phyloP scores from a whole-genome alignment of 768 basidiomycete genomes.

The Russula emetica region DNA sequence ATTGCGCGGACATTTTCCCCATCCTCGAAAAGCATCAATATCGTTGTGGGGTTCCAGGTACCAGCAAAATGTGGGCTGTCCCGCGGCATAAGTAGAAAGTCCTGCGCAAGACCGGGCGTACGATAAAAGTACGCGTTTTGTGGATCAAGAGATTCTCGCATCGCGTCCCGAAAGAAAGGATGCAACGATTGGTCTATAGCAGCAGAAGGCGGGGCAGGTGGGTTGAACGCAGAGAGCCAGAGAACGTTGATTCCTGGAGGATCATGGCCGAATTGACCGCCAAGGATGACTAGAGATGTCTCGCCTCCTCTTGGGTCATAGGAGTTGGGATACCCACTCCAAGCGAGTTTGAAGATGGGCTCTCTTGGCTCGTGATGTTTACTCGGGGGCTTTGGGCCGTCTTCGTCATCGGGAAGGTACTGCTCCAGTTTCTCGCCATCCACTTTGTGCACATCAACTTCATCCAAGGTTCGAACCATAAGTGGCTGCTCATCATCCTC shows the following conservation, averaged over 20 bases:
- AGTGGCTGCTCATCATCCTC: constrained; percentile 75
- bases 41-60: constrained; percentile 61
- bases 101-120: constrained; percentile 59
- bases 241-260: constrained; percentile 62
- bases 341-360: constrained; percentile 82
- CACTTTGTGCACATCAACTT: constrained; percentile 52
- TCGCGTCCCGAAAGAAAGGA: constrained; percentile 52
- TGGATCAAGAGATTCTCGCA: constrained; percentile 54
- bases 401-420: constrained; percentile 32
- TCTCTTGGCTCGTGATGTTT: constrained; percentile 42
- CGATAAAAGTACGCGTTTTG: constrained; percentile 53
- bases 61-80: constrained; percentile 65
- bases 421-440: constrained; percentile 47
- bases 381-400: constrained; percentile 26
- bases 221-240: constrained; percentile 62
- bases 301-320: constrained; percentile 63
- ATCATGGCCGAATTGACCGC: constrained; percentile 58
- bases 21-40: constrained; percentile 57
- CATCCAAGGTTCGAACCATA: constrained; percentile 64
- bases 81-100: constrained; percentile 73
- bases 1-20: constrained; percentile 47
- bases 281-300: constrained; percentile 70
- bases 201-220: constrained; percentile 41
- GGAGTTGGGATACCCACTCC: constrained; percentile 73
- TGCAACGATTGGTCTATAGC: constrained; percentile 32